Percentiles rank a stretch among this genome's conserved stretches.
phyloP scores from a whole-genome alignment of 805 yeast species.

The Yamadazyma ubonensis region DNA sequence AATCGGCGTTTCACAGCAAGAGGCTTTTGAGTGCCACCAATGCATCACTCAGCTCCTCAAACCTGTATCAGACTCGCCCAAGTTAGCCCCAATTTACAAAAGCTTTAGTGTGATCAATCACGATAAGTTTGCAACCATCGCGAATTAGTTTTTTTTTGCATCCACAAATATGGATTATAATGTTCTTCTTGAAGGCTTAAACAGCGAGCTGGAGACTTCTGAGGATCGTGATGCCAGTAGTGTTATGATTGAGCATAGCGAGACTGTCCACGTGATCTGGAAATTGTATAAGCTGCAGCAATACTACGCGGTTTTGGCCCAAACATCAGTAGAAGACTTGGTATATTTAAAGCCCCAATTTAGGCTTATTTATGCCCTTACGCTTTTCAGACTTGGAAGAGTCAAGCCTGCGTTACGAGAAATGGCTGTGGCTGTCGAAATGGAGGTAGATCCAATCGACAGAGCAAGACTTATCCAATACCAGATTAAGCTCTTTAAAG shows the following conservation, averaged over 20 bases:
- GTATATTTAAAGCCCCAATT: conserved; percentile 11
- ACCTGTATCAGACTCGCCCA: background rate
- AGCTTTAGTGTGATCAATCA: conserved; percentile 1
- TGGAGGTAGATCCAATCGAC: conserved; percentile 16
- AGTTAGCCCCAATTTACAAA: background rate
- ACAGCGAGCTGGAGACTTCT: background rate
- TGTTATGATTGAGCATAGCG: background rate
- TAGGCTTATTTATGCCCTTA: conserved; percentile 19
- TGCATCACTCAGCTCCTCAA: conserved; percentile 1
- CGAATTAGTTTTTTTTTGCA: background rate
- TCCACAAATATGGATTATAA: conserved; percentile 8
- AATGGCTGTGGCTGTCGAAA: conserved; percentile 25
- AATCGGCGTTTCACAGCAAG: too few relatives aligned
- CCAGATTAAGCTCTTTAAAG: conserved; percentile 19
- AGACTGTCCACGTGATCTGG: background rate
- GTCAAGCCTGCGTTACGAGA: conserved; percentile 24
- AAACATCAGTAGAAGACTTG: conserved; percentile 11
- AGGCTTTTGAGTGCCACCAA: background rate
- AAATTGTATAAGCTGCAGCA: conserved; percentile 14
- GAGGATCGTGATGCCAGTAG: background rate
- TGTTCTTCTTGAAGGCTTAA: conserved; percentile 5
- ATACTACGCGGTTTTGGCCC: conserved; percentile 19
- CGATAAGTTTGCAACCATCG: conserved; percentile 8
- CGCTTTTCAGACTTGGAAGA: conserved; percentile 25
- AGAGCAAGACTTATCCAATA: conserved; percentile 15